These are phyloP conservation scores for Nannochloris sp. DNA, from an alignment of 139 green algal species.

Conservation along the genomic window DNA sequence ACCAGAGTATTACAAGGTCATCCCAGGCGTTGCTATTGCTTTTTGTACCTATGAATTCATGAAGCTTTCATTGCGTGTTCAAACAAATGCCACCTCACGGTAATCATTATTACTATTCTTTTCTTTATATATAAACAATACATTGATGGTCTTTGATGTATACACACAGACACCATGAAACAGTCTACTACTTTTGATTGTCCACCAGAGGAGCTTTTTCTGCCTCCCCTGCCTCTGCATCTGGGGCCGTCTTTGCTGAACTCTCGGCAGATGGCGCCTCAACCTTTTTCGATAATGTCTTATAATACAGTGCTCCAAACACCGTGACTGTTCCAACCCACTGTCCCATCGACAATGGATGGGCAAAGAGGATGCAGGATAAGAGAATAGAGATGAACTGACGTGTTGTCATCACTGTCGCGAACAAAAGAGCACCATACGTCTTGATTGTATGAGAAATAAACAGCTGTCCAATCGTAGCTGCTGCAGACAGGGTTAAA, in stretches of 20 bases:
- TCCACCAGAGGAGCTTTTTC: slow-evolving; percentile 1
- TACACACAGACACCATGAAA: background rate
- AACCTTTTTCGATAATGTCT: slow-evolving; percentile 26
- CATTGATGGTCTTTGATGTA: background rate
- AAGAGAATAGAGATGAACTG: slow-evolving; percentile 88
- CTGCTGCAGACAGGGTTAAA: slow-evolving; percentile 41
- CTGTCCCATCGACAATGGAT: slow-evolving; percentile 59
- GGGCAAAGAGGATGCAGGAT: slow-evolving; percentile 75
- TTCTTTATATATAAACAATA: slow-evolving; percentile 6
- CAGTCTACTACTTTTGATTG: background rate
- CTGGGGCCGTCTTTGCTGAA: background rate
- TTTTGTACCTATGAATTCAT: slow-evolving; percentile 77
- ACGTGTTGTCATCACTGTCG: slow-evolving; percentile 88
- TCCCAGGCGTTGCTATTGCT: slow-evolving; percentile 81
- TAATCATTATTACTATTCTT: slow-evolving; percentile 3
- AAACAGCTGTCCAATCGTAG: slow-evolving; percentile 63
- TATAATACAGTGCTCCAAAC: slow-evolving; percentile 55
- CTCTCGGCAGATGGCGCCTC: background rate
- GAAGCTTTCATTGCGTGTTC: slow-evolving; percentile 31
- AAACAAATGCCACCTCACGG: slow-evolving; percentile 19
- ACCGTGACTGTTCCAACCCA: slow-evolving; percentile 48
- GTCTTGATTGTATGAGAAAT: slow-evolving; percentile 72
- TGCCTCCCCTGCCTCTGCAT: slow-evolving; percentile 1
- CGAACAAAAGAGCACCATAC: slow-evolving; percentile 80
- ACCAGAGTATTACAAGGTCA: slow-evolving; percentile 83